These are phyloP conservation scores for Flaveria linearis DNA, from an alignment of 129 eudicot genomes.

Conservation along the genomic window DNA sequence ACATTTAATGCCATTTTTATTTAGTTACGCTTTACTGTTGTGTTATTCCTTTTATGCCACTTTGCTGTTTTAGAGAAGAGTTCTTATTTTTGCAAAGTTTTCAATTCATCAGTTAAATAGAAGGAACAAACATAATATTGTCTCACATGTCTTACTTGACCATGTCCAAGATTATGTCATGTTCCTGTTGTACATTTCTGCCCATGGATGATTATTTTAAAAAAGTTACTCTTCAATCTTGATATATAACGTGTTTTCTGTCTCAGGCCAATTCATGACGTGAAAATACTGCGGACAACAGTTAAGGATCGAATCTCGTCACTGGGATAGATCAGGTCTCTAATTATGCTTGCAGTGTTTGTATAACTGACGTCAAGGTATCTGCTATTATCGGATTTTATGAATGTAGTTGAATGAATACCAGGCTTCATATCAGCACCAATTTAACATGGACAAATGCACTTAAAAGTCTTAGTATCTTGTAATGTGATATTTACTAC, in stretches of 20 bases:
- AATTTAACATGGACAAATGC: neutral
- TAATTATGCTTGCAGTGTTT: slow-evolving; percentile 18
- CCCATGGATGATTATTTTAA: neutral
- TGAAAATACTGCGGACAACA: slow-evolving; percentile 62
- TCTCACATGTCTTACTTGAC: slow-evolving; percentile 1
- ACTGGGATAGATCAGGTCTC: neutral
- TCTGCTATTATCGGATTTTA: slow-evolving; percentile 16
- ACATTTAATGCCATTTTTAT: neutral
- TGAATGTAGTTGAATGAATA: slow-evolving; percentile 22
- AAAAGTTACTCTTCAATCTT: neutral
- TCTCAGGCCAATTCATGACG: slow-evolving; percentile 74
- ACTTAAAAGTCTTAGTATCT: slow-evolving; percentile 23
- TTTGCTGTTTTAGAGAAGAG: neutral
- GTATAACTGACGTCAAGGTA: slow-evolving; percentile 20
- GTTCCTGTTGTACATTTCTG: neutral
- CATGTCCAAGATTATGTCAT: neutral
- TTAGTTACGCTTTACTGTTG: neutral
- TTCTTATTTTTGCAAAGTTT: neutral
- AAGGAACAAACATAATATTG: neutral
- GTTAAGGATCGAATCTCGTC: slow-evolving; percentile 53
- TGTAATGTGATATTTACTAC: slow-evolving; percentile 31
- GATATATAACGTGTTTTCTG: neutral
- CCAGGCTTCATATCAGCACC: slow-evolving; percentile 6
- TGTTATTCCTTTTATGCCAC: neutral
- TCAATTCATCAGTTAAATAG: neutral